Evolutionary conservation across 352 stramenopile genomes (phyloP).

Genomic region (Phytophthora idaei): DNA sequence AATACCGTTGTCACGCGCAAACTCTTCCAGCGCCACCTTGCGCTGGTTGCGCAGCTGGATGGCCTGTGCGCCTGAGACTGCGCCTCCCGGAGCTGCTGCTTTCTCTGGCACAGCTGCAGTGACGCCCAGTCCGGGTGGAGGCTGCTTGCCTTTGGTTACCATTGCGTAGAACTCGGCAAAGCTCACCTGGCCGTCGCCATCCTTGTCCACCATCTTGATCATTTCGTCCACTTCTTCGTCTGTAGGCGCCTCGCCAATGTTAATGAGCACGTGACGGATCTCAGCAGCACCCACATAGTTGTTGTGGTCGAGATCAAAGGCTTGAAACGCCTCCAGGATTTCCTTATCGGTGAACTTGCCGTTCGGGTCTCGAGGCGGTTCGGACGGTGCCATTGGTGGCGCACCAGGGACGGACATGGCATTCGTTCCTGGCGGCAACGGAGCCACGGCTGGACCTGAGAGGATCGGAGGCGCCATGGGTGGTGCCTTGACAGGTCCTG

Average conservation of each 20-base stretch:
- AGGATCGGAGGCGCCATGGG: constrained; percentile 67
- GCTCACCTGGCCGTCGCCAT: constrained; percentile 94
- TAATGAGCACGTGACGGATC: constrained; percentile 95
- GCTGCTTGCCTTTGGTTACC: constrained; percentile 93
- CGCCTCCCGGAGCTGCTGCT: constrained; percentile 28
- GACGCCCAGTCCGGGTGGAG: constrained; percentile 83
- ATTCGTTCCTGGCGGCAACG: constrained; percentile 60
- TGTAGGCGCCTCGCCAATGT: constrained; percentile 94
- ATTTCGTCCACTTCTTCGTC: constrained; percentile 97
- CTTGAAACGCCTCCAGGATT: constrained; percentile 93
- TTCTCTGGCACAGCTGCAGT: constrained; percentile 38
- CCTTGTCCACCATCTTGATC: constrained; percentile 96
- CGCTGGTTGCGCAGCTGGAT: constrained; percentile 94
- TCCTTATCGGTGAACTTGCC: constrained; percentile 97
- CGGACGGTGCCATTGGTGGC: constrained; percentile 60
- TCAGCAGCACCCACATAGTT: constrained; percentile 95
- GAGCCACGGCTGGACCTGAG: constrained; percentile 65
- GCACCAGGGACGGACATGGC: constrained; percentile 58
- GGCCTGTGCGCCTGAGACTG: constrained; percentile 55
- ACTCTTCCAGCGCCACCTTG: constrained; percentile 92
- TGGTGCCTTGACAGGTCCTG: constrained; percentile 50
- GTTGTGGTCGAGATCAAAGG: constrained; percentile 96
- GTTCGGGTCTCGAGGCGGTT: constrained; percentile 89
- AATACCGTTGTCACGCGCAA: constrained; percentile 94
- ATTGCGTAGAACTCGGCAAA: constrained; percentile 97